phyloP scores from a whole-genome alignment of 176 grass and related monocot genomes.

The Eremochloa ophiuroides region DNA sequence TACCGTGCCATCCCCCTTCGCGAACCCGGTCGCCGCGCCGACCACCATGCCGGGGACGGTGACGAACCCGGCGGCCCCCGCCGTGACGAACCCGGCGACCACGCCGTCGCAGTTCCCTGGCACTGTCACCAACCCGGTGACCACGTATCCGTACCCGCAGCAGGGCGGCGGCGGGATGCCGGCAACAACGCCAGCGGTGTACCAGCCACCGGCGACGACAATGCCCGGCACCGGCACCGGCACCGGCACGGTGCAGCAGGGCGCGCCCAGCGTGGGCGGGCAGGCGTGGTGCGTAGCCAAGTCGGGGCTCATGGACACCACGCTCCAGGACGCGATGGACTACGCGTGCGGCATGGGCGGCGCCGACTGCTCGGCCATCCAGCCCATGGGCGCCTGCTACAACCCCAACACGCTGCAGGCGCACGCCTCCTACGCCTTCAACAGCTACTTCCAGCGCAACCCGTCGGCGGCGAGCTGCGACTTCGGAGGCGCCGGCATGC shows the following conservation, averaged over 20 bases:
- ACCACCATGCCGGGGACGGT: slow-evolving; percentile 27
- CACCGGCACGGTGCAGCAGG: slow-evolving; percentile 33
- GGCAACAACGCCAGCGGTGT: slow-evolving; percentile 28
- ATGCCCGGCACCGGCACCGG: too few relatives aligned
- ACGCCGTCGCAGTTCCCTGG: slow-evolving; percentile 51
- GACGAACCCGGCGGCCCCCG: slow-evolving; percentile 38
- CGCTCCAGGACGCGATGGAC: slow-evolving; percentile 69
- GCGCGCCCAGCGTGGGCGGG: slow-evolving; percentile 35
- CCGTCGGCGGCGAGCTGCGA: slow-evolving; percentile 84
- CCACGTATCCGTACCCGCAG: slow-evolving; percentile 49
- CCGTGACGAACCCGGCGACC: slow-evolving; percentile 57
- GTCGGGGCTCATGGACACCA: slow-evolving; percentile 40
- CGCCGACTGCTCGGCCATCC: slow-evolving; percentile 83
- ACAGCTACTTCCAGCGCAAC: slow-evolving; percentile 88
- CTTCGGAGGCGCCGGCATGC: slow-evolving; percentile 83
- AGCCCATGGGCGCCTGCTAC: slow-evolving; percentile 83
- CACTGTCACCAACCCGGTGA: slow-evolving; percentile 66
- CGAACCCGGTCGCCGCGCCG: slow-evolving; percentile 38
- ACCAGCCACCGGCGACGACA: slow-evolving; percentile 40
- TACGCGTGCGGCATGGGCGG: slow-evolving; percentile 82
- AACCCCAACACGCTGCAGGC: slow-evolving; percentile 70
- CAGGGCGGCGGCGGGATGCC: slow-evolving; percentile 26
- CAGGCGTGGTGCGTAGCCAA: slow-evolving; percentile 82
- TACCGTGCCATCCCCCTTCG: slow-evolving; percentile 31
- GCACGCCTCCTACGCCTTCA: slow-evolving; percentile 95